Conservation (phyloP, 768 basidiomycete genomes). For the Pulveroboletus sp. region DNA sequence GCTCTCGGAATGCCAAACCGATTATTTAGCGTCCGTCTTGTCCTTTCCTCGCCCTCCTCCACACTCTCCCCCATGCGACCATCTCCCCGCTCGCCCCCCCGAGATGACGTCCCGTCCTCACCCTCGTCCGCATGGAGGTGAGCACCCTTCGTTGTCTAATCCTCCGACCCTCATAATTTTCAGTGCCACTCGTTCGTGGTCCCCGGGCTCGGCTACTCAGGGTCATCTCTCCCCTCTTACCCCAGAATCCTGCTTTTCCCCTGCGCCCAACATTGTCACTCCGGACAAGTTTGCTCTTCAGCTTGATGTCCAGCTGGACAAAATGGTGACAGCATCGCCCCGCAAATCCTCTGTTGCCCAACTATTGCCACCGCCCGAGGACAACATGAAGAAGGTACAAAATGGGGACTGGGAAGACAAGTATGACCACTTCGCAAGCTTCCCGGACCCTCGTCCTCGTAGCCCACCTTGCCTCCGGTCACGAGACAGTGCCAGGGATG, state of each 20-base stretch:
- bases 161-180: neutral
- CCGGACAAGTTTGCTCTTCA: constrained; percentile 13
- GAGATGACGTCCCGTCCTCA: constrained; percentile 10
- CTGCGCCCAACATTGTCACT: constrained; percentile 7
- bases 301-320: constrained; percentile 9
- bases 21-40: constrained; percentile 3
- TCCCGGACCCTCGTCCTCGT: constrained; percentile 2
- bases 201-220: constrained; percentile 11
- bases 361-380: constrained; percentile 4
- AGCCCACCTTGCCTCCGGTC: neutral
- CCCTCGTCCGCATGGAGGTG: constrained; percentile 27
- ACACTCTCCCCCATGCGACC: constrained; percentile 2
- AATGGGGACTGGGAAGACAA: constrained; percentile 8
- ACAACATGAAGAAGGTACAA: constrained; percentile 12
- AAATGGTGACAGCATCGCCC: neutral
- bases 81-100: neutral
- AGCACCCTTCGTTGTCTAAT: neutral
- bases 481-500: constrained; percentile 2
- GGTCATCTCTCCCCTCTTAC: constrained; percentile 15
- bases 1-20: neutral
- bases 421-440: constrained; percentile 8
- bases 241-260: constrained; percentile 14
- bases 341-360: neutral
- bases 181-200: constrained; percentile 12
- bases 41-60: neutral